These are phyloP conservation scores for Aleurites moluccanus DNA, from an alignment of 441 rosid genomes.

Conservation along the genomic window DNA sequence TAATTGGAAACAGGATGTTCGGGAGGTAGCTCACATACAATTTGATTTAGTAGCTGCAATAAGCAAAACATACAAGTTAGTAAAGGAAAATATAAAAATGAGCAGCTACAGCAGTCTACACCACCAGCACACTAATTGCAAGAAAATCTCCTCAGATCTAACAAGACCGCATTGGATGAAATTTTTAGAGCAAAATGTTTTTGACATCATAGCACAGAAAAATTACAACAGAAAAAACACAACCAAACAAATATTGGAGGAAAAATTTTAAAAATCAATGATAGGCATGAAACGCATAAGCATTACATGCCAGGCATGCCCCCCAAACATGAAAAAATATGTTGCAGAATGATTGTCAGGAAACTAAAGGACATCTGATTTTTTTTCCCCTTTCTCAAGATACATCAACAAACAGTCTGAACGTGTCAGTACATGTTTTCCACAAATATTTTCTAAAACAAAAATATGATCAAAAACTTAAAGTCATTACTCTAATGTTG, in stretches of 20 bases:
- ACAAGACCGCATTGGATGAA: neutral
- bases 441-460: neutral
- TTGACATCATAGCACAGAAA: neutral
- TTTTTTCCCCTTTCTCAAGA: neutral
- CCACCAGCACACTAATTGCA: conserved; percentile 2
- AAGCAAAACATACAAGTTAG: conserved; percentile 13
- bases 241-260: neutral
- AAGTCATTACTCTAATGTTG: neutral
- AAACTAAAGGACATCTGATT: neutral
- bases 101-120: neutral
- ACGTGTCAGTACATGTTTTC: neutral
- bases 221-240: neutral
- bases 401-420: neutral
- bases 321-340: neutral
- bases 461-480: neutral
- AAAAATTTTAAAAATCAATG: neutral
- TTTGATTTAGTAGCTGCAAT: conserved; percentile 85
- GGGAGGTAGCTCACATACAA: conserved; percentile 92
- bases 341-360: too few species aligned
- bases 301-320: neutral
- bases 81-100: neutral
- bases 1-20: conserved; percentile 80
- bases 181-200: neutral
- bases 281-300: neutral
- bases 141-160: neutral